Evolutionary conservation across 495 filamentous ascomycete species (phyloP), one percentile per base, ranked within the genome.

Genomic region (Cudoniella acicularis): DNA sequence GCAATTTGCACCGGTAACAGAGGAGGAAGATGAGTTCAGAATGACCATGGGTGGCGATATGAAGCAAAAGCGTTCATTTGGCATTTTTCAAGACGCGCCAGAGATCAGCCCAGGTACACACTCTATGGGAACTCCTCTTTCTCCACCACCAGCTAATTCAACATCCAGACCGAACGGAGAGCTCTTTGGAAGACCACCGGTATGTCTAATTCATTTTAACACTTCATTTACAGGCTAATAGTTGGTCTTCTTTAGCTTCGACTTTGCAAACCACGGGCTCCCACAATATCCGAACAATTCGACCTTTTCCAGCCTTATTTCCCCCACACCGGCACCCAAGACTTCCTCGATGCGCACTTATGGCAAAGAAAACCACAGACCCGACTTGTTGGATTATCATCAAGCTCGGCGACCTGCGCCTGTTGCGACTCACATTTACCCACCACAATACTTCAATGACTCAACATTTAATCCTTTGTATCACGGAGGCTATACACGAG

Each of bases 381-480:
- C 49, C 26, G 62, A 57, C 11, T n/a, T 46, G 9, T 25, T 41
- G 9, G 13, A 22, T 16, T 25, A 36, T 4, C 48, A 18, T 42
- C 58, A 61, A 1, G 13, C 25, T 50, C 55, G 40, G 2, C 54
- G 58, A 22, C 13, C 48, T 2, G 8, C 64, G 8, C 58, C 66
- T 46, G 36, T 54, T 3, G 66, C 57, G 20, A 59, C 58, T 20
- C 62, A 8, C 52, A 63, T 41, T 63, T 57, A 56, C 24, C 57
- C 69, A 1, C 60, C 69, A 18, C 69, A 72, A 22, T 56, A 66
- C 6, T 64, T 72, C 30, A 63, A 69, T 9, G 48, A 64, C 52
- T 65, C 69, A 9, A 70, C 54, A 27, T 70, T 72, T 47, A 80
- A 80, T 50, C 77, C 78, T 1, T 68, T 80, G 17, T 77, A 65